phyloP scores from a whole-genome alignment of 2,329 filamentous ascomycete species.

The Capronia americana region DNA sequence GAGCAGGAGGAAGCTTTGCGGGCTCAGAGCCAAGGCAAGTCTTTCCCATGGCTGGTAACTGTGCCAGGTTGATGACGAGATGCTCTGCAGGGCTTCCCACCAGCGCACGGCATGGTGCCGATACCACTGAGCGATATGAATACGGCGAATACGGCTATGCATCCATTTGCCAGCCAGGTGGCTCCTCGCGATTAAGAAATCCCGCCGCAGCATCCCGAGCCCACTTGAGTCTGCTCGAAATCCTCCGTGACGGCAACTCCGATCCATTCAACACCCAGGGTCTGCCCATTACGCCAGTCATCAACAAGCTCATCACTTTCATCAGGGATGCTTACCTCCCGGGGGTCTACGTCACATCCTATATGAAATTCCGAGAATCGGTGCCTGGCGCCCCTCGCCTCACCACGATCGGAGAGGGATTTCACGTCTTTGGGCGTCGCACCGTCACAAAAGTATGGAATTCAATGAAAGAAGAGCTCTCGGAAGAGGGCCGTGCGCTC shows the following conservation, averaged over 20 bases:
- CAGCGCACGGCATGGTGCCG: background rate
- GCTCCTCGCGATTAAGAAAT: background rate
- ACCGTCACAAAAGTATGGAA: slow-evolving; percentile 19
- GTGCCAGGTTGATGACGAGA: background rate
- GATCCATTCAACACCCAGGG: slow-evolving; percentile 23
- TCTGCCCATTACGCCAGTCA: slow-evolving; percentile 16
- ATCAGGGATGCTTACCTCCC: slow-evolving; percentile 26
- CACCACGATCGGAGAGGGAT: slow-evolving; percentile 25
- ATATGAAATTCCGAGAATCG: slow-evolving; percentile 14
- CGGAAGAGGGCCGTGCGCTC: slow-evolving; percentile 22
- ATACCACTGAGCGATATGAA: background rate
- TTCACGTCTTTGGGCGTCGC: slow-evolving; percentile 20
- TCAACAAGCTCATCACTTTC: slow-evolving; percentile 25
- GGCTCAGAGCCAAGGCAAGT: background rate
- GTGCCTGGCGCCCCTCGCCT: slow-evolving; percentile 4
- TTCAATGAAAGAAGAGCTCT: slow-evolving; percentile 29
- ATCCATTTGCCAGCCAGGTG: background rate
- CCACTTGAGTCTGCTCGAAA: slow-evolving; percentile 8
- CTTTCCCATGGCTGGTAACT: background rate
- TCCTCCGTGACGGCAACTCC: slow-evolving; percentile 19
- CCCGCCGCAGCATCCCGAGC: no score
- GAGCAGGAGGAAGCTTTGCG: background rate
- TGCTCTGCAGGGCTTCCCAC: background rate
- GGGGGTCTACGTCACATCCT: slow-evolving; percentile 27
- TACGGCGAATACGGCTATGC: background rate